Evolutionary conservation across 2,329 filamentous ascomycete species (phyloP).

Genomic region (Thelonectria olida): DNA sequence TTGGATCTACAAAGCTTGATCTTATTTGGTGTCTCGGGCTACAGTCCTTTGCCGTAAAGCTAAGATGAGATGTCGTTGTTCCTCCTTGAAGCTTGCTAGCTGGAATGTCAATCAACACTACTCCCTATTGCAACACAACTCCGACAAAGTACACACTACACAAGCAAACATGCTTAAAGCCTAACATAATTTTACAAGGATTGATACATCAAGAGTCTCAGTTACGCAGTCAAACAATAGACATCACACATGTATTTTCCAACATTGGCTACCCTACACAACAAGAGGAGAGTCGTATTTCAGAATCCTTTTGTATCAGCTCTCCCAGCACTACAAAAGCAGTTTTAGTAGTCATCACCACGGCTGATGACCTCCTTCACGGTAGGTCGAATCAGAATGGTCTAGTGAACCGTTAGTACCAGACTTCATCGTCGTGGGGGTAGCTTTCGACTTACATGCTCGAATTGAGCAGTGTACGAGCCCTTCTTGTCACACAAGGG

Average conservation of each 20-base stretch:
- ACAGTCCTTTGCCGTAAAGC: too few relatives aligned
- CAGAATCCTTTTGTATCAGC: slow-evolving; percentile 38
- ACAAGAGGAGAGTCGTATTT: slow-evolving; percentile 41
- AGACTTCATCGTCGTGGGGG: background rate
- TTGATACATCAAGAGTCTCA: too few relatives aligned
- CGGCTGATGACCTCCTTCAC: slow-evolving; percentile 90
- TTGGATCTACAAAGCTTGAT: too few relatives aligned
- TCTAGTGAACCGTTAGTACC: slow-evolving; percentile 59
- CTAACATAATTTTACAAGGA: background rate
- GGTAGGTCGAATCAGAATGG: slow-evolving; percentile 78
- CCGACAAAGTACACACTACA: too few relatives aligned
- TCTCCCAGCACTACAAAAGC: background rate
- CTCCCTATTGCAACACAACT: too few relatives aligned
- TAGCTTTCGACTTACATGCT: slow-evolving; percentile 75
- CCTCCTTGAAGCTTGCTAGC: background rate
- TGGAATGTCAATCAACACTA: background rate
- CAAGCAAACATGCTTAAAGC: background rate
- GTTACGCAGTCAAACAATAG: too few relatives aligned
- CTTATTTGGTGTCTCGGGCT: too few relatives aligned
- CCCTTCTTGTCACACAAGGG: slow-evolving; percentile 92
- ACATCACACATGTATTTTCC: background rate
- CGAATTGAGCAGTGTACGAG: slow-evolving; percentile 92
- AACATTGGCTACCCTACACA: slow-evolving; percentile 16
- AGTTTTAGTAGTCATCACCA: slow-evolving; percentile 80
- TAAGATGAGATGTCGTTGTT: too few relatives aligned